A percentile compares a stretch with the other conserved stretches of the same genome.
phyloP scores from a whole-genome alignment of 1,284 basidiomycete species.

The Trametes pubescens region DNA sequence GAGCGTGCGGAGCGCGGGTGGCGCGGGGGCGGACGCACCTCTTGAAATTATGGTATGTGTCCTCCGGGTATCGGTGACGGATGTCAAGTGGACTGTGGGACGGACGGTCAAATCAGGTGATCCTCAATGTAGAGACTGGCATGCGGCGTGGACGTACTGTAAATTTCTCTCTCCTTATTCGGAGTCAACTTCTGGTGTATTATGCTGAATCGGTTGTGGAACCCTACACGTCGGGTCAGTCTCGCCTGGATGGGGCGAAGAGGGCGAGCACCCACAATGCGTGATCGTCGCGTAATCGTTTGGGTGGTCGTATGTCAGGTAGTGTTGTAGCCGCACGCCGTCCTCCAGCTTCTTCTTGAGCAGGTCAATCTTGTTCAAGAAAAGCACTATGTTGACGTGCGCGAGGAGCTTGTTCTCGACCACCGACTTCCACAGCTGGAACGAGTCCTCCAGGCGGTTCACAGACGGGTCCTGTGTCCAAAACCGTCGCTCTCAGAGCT shows the following conservation, averaged over 20 bases:
- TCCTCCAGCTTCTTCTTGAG: conserved; percentile 79
- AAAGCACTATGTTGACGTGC: conserved; percentile 77
- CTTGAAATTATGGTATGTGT: conserved; percentile 53
- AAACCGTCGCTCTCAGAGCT: conserved; percentile 1
- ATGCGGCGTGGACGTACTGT: conserved; percentile 55
- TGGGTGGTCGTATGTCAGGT: conserved; percentile 68
- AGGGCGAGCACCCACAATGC: conserved; percentile 60
- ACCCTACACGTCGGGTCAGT: conserved; percentile 53
- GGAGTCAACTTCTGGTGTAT: conserved; percentile 72
- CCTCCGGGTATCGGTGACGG: conserved; percentile 68
- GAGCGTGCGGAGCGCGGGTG: neutral
- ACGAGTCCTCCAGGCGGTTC: conserved; percentile 80
- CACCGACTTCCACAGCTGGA: conserved; percentile 73
- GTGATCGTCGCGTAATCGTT: conserved; percentile 79
- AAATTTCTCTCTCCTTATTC: conserved; percentile 73
- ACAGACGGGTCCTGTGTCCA: conserved; percentile 64
- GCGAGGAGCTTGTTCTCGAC: conserved; percentile 73
- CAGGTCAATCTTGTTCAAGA: conserved; percentile 82
- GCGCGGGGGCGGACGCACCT: conserved; percentile 41
- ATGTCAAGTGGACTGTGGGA: conserved; percentile 74
- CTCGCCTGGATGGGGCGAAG: conserved; percentile 20
- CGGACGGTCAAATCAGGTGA: conserved; percentile 5
- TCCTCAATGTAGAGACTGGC: neutral
- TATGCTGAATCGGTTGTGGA: conserved; percentile 73
- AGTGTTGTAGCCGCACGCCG: conserved; percentile 72